Base-by-base conservation (phyloP, 371 early-diverging fungal genomes). In the Mortierella polycephala region DNA sequence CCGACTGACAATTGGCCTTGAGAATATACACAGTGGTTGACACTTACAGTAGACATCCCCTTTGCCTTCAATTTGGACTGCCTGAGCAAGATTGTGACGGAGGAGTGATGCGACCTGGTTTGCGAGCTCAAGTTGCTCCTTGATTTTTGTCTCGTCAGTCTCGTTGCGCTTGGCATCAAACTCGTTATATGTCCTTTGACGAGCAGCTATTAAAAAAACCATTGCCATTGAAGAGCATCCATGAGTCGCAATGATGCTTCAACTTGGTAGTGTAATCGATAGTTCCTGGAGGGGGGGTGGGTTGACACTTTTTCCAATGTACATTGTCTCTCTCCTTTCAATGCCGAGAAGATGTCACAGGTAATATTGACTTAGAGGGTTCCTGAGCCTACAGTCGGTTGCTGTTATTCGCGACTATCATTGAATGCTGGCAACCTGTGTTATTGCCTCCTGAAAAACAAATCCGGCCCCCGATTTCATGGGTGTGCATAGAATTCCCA, bases 71-170 rank as follows among this genome's bases (percentile, higher is more conserved):
- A 65, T 50, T 42, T 66, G 59, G 53, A 81, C 82, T 21, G 70
- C 83, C 62, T 83, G 83, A 7, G 80, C 83, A n/a, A 83, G 77
- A 66, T 83, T 81, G 47, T 71, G 80, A 42, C 77, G 75, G 46
- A 83, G 64, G 37, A 83, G 71, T 18, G 66, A 69, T 1, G 77
- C 81, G 12, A 81, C 83, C 20, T 83, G 74, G 45, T 75, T 56
- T 39, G 83, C 83, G n/a, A 81, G 71, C 47, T 84, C 76, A 37
- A 83, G 55, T n/a, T 76, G 71, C 41, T 83, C 68, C 45, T 82
- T 64, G 64, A 82, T 68, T 64, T 73, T 83, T 9, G 58, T 42
- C 51, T 70, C 68, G 20, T 83, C 74, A 0, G 82, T 71, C 59
- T 81, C 75, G 50, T 73, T 69, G 65, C 73, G 72, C 55, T 82